Percentiles rank a stretch among this genome's conserved stretches.
These are phyloP conservation scores for Obba rivulosa DNA, from an alignment of 768 basidiomycete genomes.

Conservation along the genomic window DNA sequence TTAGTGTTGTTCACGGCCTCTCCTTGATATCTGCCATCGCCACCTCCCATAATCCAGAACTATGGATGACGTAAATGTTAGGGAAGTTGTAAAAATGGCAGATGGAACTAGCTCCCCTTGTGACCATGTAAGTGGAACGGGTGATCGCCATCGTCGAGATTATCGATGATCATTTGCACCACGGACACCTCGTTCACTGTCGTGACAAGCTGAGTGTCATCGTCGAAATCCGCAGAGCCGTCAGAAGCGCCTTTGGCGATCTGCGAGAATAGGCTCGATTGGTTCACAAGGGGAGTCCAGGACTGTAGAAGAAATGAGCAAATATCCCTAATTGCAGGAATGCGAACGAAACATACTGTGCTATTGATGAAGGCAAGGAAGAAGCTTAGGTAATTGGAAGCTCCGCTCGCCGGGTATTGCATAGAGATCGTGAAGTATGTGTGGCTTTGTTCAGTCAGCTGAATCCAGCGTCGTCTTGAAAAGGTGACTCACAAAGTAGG, in stretches of 20 bases:
- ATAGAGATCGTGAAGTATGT: constrained; percentile 20
- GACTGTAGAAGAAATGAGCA: constrained; percentile 10
- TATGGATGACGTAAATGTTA: neutral
- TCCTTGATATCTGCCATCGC: constrained; percentile 27
- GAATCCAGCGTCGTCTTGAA: too few species aligned
- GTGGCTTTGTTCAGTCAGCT: constrained; percentile 6
- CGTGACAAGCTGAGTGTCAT: constrained; percentile 18
- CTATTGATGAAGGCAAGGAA: constrained; percentile 28
- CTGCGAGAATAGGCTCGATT: constrained; percentile 17
- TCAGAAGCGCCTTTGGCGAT: constrained; percentile 9
- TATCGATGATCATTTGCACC: constrained; percentile 22
- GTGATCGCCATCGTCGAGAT: constrained; percentile 27
- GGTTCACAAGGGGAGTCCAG: constrained; percentile 19
- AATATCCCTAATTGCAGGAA: neutral
- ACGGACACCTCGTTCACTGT: constrained; percentile 18
- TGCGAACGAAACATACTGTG: constrained; percentile 14
- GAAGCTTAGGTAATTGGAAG: constrained; percentile 9
- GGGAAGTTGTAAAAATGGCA: too few species aligned
- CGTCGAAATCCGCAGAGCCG: constrained; percentile 11
- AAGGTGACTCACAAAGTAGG: constrained; percentile 10
- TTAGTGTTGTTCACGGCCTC: constrained; percentile 28
- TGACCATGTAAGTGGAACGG: constrained; percentile 37
- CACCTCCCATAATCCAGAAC: constrained; percentile 32
- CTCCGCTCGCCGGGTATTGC: constrained; percentile 13
- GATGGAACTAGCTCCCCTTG: constrained; percentile 4